Evolutionary conservation across 768 basidiomycete genomes (phyloP), one percentile per base, ranked within the genome.

Genomic region (Mycena filopes): DNA sequence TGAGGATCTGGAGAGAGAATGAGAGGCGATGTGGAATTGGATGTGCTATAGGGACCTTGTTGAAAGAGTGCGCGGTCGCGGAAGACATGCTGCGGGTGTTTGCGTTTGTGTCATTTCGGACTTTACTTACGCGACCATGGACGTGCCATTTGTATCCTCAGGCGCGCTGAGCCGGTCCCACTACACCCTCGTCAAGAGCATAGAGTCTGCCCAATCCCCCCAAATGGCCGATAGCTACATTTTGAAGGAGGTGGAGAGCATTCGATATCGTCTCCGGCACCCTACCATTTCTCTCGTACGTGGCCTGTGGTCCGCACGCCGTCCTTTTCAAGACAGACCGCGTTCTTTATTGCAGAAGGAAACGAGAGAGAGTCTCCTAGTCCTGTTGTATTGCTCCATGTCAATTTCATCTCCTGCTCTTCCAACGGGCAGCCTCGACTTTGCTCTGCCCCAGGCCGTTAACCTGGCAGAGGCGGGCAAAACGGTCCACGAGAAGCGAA

Each of bases 141-240:
- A 93, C 50, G 86, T 93, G 2, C 89, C 93, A 10, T 94, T 91
- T 76, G 79, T 84, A 49, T 89, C 89, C 11, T 95, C 94, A 40
- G 92, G 93, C 49, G 93, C 94, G 25, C 79, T 89, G 65, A 91
- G 85, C 78, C 84, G 91, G 66, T 81, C 86, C 4, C 92, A 95
- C 67, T 95, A 94, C 77, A 77, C 85, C 26, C 81, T 96, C 46
- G 91, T 95, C 47, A 85, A 87, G 60, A 89, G 86, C 61, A 83
- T 93, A 11, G 94, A 96, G 77, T 80, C 81, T 25, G 84, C 90
- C 1, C 60, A 74, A 16, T 87, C 90, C 4, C 69, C 81, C 0
- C 85, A 87, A 65, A 80, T 82, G 28, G 89, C 86, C 4, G 90
- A 95, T 72, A 84, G 87, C 62, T 74, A 86, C 63, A 78, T 95